A percentile compares a stretch with the other conserved stretches of the same genome.
Conservation (phyloP, 305 asterid genomes). For the Andrographis paniculata region DNA sequence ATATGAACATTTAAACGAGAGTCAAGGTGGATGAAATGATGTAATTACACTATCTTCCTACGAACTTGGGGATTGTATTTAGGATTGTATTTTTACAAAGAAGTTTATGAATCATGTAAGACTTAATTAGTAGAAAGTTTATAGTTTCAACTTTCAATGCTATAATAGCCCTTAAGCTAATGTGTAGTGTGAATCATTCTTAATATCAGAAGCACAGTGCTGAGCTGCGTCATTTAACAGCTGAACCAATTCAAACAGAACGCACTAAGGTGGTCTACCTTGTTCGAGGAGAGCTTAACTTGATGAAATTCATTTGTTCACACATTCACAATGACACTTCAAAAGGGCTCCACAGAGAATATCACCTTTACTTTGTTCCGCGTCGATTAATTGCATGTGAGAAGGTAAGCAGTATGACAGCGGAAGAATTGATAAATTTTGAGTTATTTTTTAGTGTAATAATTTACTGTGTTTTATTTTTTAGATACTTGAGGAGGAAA, state of each 20-base stretch:
- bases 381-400: conserved; percentile 84
- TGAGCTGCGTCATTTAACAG: conserved; percentile 75
- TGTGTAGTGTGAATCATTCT: conserved; percentile 10
- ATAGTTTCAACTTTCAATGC: too few species aligned
- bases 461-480: not conserved
- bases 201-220: conserved; percentile 75
- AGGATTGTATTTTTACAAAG: too few species aligned
- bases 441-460: conserved; percentile 7
- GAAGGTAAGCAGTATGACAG: conserved; percentile 42
- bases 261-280: conserved; percentile 79
- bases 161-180: not conserved
- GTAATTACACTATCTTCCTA: too few species aligned
- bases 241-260: conserved; percentile 88
- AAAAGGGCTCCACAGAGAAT: conserved; percentile 80
- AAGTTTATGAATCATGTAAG: not conserved
- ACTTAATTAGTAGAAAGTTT: conserved; percentile 1
- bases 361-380: conserved; percentile 87
- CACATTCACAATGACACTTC: conserved; percentile 71
- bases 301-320: conserved; percentile 73
- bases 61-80: too few species aligned
- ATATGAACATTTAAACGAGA: too few species aligned
- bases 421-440: conserved; percentile 8
- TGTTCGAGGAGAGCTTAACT: conserved; percentile 64
- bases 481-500: conserved; percentile 90
- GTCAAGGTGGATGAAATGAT: too few species aligned